Evolutionary conservation across 495 filamentous ascomycete genomes (phyloP), one percentile per base, ranked within the genome.

Genomic region (Aspergillus olivimuriae): DNA sequence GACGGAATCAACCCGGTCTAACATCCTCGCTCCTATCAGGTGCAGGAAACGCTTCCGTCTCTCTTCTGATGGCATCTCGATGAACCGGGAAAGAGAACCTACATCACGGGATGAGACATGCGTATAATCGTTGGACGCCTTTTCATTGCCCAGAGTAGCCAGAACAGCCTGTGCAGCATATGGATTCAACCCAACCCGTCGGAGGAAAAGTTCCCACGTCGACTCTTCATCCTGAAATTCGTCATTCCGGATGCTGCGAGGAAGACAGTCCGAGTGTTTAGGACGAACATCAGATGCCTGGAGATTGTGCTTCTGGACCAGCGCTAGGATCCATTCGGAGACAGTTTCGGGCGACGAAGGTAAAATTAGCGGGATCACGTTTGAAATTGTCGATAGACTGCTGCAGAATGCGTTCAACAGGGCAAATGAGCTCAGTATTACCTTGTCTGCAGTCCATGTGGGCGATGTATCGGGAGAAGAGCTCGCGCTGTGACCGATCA

Each of bases 161-260:
- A 91, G 63, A 0, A 91, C 63, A 12, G 69, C 74, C 53, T 91
- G 86, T 16, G 89, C 87, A 2, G 85, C 89, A 58, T 76, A 92
- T 3, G 82, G 78, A 66, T 94, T 94, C 63, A 92, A 61, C 3
- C 89, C 89, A 10, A 74, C 74, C n/a, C 70, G 58, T 17, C 86
- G 73, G 12, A 94, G 66, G 51, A 87, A 89, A 9, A 81, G 22
- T 60, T 94, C 89, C 82, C 84, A 88, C 20, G 62, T 53, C n/a
- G 77, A 78, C 52, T 87, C 80, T 2, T 69, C 55, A 28, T 69
- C 56, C 28, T 28, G 20, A n/a, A 14, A 8, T 6, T 22, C 45
- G 44, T 36, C 43, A 35, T 22, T 49, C 15, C 37, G 9, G 31
- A n/a, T n/a, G n/a, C n/a, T n/a, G n/a, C n/a, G n/a, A n/a, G n/a